Evolutionary conservation across 495 filamentous ascomycete genomes (phyloP), one percentile per base, ranked within the genome.

Genomic region (Tuber magnatum): DNA sequence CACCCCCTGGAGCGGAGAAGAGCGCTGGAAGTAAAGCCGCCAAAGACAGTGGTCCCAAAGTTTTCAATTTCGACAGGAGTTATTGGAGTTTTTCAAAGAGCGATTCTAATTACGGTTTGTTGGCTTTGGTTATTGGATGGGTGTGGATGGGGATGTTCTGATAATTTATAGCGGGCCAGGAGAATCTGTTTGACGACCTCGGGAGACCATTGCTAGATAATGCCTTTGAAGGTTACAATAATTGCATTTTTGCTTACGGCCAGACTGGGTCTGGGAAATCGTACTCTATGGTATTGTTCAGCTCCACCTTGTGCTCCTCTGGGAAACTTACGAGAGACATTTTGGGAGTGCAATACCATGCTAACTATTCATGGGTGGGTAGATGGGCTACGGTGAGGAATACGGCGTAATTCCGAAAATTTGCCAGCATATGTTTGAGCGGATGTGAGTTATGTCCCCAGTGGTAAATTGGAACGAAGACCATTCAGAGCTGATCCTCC

Each of bases 191-290:
- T 82, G 86, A 89, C 42, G 95, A 99, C 83, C 85, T 99, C 75
- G 95, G 95, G 73, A 88, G 88, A 80, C 95, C 95, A 72, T 87
- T 99, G 73, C 88, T 99, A 80, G 94, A 99, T 86, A 98, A 98
- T 89, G 96, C 96, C 42, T 98, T 99, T 81, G 91, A 94, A 81
- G 96, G 96, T 41, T 99, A 97, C 86, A 99, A 99, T 86, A 98
- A 98, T 84, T 99, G 96, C 87, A 99, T 99, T 82, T 99, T 99
- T 85, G 96, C 96, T 6, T 99, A 99, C 83, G 96, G 96, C 61
- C 96, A 99, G 85, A 99, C 96, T 16, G 96, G 96, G 77, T 97
- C 94, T 28, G 96, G 96, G 82, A 99, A 99, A 84, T 97, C 93
- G 39, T 98, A 99, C 82, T 97, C 94, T 71, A 99, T 99, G 96